A percentile compares a stretch with the other conserved stretches of the same genome.
Evolutionary conservation across 1,284 basidiomycete genomes (phyloP).

Genomic region (Athelia psychrophila): DNA sequence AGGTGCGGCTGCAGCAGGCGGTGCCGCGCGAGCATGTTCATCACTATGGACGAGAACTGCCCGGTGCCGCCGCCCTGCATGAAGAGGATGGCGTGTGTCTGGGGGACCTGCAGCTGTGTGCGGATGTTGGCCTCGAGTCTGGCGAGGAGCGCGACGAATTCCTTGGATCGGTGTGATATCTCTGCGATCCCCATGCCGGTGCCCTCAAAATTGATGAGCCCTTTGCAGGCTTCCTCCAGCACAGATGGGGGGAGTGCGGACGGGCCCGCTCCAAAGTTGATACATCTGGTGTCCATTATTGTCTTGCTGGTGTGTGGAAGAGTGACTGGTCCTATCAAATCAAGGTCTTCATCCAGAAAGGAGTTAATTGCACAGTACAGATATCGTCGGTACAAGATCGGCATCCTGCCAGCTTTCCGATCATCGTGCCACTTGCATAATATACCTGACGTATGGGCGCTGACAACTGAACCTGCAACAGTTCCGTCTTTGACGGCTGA

Average conservation of each 20-base stretch:
- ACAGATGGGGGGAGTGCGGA: conserved; percentile 84
- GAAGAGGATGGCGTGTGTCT: conserved; percentile 86
- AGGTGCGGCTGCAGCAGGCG: conserved; percentile 63
- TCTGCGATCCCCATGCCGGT: conserved; percentile 95
- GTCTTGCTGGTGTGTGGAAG: no score
- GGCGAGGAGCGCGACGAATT: conserved; percentile 74
- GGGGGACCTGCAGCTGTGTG: conserved; percentile 75
- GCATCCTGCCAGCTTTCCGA: no score
- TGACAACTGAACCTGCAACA: no score
- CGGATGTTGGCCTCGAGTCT: conserved; percentile 71
- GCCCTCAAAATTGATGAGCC: conserved; percentile 81
- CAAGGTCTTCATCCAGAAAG: no score
- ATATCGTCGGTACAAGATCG: no score
- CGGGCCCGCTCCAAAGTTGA: conserved; percentile 93
- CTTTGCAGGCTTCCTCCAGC: conserved; percentile 75
- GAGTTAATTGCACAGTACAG: no score
- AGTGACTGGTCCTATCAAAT: no score
- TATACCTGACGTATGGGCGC: no score
- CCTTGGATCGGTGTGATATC: conserved; percentile 89
- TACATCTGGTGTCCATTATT: conserved; percentile 14
- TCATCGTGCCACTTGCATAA: no score
- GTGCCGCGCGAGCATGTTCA: conserved; percentile 86
- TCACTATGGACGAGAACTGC: conserved; percentile 87
- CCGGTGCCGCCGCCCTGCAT: conserved; percentile 89
- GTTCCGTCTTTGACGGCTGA: no score